phyloP scores from a whole-genome alignment of 495 filamentous ascomycete genomes.

The Penicillium silybi region DNA sequence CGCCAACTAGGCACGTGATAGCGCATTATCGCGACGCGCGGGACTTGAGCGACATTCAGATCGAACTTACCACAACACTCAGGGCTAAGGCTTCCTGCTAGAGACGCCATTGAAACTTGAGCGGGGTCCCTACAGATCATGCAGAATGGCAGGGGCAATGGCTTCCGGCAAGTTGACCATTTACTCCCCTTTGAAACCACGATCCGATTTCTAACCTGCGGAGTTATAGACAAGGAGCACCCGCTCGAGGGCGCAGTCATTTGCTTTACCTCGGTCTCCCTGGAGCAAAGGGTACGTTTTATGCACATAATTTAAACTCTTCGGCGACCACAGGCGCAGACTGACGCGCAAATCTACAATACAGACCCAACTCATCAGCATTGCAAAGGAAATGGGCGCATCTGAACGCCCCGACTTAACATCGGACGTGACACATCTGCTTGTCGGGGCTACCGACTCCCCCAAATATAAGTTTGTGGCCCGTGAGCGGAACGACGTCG shows the following conservation, averaged over 20 bases:
- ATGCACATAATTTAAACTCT: background rate
- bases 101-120: background rate
- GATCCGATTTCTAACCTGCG: slow-evolving; percentile 7
- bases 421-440: slow-evolving; percentile 88
- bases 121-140: slow-evolving; percentile 26
- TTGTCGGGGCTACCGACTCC: slow-evolving; percentile 83
- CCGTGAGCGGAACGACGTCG: slow-evolving; percentile 78
- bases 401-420: slow-evolving; percentile 86
- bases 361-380: slow-evolving; percentile 65
- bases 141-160: slow-evolving; percentile 41
- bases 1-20: slow-evolving; percentile 20
- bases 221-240: slow-evolving; percentile 43
- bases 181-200: background rate
- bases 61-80: background rate
- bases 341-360: slow-evolving; percentile 6
- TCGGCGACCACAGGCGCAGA: background rate
- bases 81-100: background rate
- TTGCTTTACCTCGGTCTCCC: slow-evolving; percentile 84
- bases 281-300: slow-evolving; percentile 71
- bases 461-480: slow-evolving; percentile 95
- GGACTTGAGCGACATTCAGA: slow-evolving; percentile 6
- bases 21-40: slow-evolving; percentile 15
- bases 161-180: slow-evolving; percentile 29
- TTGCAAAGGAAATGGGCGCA: slow-evolving; percentile 81
- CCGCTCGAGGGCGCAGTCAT: slow-evolving; percentile 80